phyloP scores from a whole-genome alignment of 1,284 basidiomycete species.

The Ustilago cynodontis region DNA sequence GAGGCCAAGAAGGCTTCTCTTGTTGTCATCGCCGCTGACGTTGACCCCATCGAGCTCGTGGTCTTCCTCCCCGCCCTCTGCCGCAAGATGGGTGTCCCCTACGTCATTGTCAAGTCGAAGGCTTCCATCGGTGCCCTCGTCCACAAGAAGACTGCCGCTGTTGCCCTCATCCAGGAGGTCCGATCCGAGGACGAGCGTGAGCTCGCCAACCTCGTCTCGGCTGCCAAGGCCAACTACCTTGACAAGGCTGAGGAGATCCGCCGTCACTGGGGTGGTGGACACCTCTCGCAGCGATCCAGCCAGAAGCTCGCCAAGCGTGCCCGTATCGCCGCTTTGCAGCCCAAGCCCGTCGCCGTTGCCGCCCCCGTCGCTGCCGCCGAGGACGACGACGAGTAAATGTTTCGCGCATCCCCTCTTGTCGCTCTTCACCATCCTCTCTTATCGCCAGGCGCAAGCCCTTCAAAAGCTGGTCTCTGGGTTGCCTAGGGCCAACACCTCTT shows the following conservation, averaged over 20 bases:
- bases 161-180: conserved; percentile 91
- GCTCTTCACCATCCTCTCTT: conserved; percentile 3
- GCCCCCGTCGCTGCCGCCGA: conserved; percentile 38
- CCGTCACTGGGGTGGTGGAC: conserved; percentile 94
- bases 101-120: conserved; percentile 97
- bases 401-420: conserved; percentile 24
- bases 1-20: conserved; percentile 94
- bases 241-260: conserved; percentile 95
- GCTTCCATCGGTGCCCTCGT: conserved; percentile 95
- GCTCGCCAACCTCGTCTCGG: conserved; percentile 89
- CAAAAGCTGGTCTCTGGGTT: conserved; percentile 43
- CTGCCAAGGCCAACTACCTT: conserved; percentile 93
- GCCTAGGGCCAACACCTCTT: conserved; percentile 29
- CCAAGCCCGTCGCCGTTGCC: conserved; percentile 46
- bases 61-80: conserved; percentile 98
- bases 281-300: conserved; percentile 91
- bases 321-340: conserved; percentile 78
- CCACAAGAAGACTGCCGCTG: conserved; percentile 97
- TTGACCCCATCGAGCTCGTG: conserved; percentile 94
- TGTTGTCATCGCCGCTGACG: conserved; percentile 97
- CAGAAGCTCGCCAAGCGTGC: conserved; percentile 94
- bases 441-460: conserved; percentile 16
- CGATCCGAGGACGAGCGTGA: conserved; percentile 93
- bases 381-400: conserved; percentile 53
- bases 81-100: conserved; percentile 98